Percentiles rank a stretch among this genome's conserved stretches.
These are phyloP conservation scores for Parachaetomium inaequale DNA, from an alignment of 495 filamentous ascomycete species.

Conservation along the genomic window DNA sequence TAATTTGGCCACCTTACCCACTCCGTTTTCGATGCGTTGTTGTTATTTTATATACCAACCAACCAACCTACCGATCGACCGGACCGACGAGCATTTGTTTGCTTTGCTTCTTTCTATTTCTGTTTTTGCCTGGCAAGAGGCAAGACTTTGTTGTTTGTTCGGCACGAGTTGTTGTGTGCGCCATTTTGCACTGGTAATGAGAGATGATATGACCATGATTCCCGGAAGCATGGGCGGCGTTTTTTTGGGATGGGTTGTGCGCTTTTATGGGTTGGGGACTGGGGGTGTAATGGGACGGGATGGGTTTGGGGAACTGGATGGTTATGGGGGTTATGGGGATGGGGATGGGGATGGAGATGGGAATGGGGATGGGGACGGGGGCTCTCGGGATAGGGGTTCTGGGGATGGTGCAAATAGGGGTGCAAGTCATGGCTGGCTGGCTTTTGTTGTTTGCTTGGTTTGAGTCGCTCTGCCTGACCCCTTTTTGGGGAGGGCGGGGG, in stretches of 20 bases:
- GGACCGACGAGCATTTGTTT: background rate
- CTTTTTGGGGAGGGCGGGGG: background rate
- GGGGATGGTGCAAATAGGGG: background rate
- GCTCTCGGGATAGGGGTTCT: background rate
- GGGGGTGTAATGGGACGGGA: background rate
- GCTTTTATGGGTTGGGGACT: background rate
- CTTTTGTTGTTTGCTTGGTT: background rate
- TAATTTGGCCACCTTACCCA: background rate
- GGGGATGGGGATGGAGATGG: background rate
- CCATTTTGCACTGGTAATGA: background rate
- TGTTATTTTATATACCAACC: constrained; percentile 5
- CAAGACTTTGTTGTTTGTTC: background rate
- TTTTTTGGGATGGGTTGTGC: background rate
- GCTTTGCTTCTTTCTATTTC: background rate
- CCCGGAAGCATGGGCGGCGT: constrained; percentile 12
- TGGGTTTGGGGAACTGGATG: background rate
- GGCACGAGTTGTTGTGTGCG: background rate
- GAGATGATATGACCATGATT: constrained; percentile 15
- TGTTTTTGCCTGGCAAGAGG: background rate
- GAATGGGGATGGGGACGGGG: background rate
- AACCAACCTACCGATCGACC: background rate
- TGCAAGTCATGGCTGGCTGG: constrained; percentile 1
- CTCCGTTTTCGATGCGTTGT: background rate
- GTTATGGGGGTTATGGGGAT: background rate
- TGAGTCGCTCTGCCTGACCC: background rate